Conservation (phyloP, 495 filamentous ascomycete species). For the Penicillium paxilli region DNA sequence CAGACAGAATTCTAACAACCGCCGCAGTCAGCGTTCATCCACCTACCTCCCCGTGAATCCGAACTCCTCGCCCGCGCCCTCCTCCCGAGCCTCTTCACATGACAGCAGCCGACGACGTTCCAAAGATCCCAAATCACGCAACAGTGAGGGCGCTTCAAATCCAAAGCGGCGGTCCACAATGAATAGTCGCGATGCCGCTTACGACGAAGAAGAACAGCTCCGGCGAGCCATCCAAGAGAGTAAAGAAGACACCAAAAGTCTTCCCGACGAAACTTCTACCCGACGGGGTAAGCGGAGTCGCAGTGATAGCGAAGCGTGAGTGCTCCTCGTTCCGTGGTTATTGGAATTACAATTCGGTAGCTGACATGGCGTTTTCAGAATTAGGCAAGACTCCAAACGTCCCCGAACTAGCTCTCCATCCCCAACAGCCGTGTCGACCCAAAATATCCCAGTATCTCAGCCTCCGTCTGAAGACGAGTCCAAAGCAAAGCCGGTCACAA, state of each 20-base stretch:
- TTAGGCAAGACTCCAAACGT: constrained; percentile 59
- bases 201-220: constrained; percentile 91
- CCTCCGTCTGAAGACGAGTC: constrained; percentile 72
- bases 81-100: constrained; percentile 45
- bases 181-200: constrained; percentile 94
- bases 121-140: constrained; percentile 48
- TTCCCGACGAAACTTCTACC: constrained; percentile 47
- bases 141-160: constrained; percentile 45
- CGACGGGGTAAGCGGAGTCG: constrained; percentile 78
- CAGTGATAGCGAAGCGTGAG: constrained; percentile 93
- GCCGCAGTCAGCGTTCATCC: constrained; percentile 62
- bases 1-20: constrained; percentile 27
- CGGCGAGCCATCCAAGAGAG: constrained; percentile 92
- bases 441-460: constrained; percentile 45
- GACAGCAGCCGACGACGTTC: constrained; percentile 48
- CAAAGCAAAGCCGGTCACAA: constrained; percentile 43
- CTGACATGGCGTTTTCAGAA: constrained; percentile 38
- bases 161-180: constrained; percentile 90
- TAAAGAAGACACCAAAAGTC: constrained; percentile 63
- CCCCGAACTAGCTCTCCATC: constrained; percentile 77
- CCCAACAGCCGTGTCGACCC: constrained; percentile 55
- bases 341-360: constrained; percentile 1
- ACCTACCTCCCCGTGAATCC: constrained; percentile 66
- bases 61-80: constrained; percentile 40
- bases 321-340: constrained; percentile 13